Evolutionary conservation across 2,329 filamentous ascomycete genomes (phyloP).

Genomic region (Alternaria solani): DNA sequence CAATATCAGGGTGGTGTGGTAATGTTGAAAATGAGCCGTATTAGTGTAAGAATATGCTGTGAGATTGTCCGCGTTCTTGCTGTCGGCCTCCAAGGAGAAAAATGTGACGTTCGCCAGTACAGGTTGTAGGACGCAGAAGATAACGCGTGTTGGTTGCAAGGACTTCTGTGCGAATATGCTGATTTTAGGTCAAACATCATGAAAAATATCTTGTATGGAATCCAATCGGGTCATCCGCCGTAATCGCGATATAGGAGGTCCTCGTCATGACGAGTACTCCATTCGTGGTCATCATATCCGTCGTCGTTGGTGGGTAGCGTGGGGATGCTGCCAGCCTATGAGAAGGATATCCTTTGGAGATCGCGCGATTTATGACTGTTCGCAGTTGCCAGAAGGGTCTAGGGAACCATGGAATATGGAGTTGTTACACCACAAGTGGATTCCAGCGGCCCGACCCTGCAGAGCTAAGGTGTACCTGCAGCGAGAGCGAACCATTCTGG

Average conservation of each 20-base stretch:
- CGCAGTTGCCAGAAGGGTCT: background rate
- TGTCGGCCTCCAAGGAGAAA: background rate
- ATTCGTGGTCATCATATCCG: background rate
- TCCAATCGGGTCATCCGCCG: background rate
- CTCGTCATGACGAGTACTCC: background rate
- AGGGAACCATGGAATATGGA: background rate
- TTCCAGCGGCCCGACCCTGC: background rate
- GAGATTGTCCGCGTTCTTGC: background rate
- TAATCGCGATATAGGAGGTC: background rate
- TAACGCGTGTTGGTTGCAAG: background rate
- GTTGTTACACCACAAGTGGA: background rate
- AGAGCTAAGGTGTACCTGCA: background rate
- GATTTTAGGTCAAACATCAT: background rate
- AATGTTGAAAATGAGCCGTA: background rate
- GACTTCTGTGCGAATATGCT: background rate
- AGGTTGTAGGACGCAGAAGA: background rate
- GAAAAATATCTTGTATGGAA: background rate
- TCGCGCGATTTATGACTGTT: background rate
- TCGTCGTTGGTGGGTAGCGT: background rate
- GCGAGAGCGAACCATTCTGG: background rate
- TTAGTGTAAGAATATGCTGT: background rate
- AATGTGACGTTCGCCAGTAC: background rate
- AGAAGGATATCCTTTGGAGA: background rate
- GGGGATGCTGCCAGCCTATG: background rate
- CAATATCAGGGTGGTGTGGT: background rate